A percentile compares a stretch with the other conserved stretches of the same genome.
These are phyloP conservation scores for Juglanconis oblonga DNA, from an alignment of 2,329 filamentous ascomycete genomes.

Conservation along the genomic window DNA sequence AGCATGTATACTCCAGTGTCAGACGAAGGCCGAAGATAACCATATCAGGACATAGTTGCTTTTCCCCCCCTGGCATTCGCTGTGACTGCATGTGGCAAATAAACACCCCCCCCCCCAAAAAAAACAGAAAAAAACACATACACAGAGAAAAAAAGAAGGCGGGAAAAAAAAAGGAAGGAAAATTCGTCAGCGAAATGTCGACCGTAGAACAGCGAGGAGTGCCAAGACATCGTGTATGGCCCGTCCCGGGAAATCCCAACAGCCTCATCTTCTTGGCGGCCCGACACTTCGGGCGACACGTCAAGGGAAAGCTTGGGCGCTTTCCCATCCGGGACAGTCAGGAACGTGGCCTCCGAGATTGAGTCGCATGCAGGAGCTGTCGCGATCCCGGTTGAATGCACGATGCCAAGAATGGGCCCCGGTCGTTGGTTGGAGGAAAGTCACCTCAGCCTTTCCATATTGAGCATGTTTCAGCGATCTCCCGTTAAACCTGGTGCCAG, in stretches of 20 bases:
- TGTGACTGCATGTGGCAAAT: too few relatives aligned
- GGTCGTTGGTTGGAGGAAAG: constrained; percentile 22
- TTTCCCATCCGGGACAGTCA: constrained; percentile 26
- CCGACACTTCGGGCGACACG: neutral
- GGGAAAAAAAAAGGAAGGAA: too few relatives aligned
- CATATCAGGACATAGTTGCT: too few relatives aligned
- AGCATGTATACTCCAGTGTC: too few relatives aligned
- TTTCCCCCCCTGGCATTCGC: too few relatives aligned
- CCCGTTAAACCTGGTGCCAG: neutral
- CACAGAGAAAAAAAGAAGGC: too few relatives aligned
- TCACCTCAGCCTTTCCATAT: constrained; percentile 10
- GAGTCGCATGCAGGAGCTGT: constrained; percentile 1
- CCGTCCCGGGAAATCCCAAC: neutral
- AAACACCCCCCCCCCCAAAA: too few relatives aligned
- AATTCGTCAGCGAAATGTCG: too few relatives aligned
- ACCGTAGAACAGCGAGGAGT: too few relatives aligned
- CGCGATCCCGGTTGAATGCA: constrained; percentile 19
- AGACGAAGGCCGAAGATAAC: too few relatives aligned
- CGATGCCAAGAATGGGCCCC: constrained; percentile 14
- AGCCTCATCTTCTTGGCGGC: neutral
- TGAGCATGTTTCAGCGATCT: constrained; percentile 1
- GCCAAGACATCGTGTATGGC: too few relatives aligned
- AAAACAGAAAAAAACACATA: too few relatives aligned
- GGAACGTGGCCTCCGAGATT: constrained; percentile 31
- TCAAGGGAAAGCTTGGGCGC: neutral